A percentile compares a stretch with the other conserved stretches of the same genome.
phyloP scores from a whole-genome alignment of 148 eudicot species.

The Vaccinium macrocarpon region DNA sequence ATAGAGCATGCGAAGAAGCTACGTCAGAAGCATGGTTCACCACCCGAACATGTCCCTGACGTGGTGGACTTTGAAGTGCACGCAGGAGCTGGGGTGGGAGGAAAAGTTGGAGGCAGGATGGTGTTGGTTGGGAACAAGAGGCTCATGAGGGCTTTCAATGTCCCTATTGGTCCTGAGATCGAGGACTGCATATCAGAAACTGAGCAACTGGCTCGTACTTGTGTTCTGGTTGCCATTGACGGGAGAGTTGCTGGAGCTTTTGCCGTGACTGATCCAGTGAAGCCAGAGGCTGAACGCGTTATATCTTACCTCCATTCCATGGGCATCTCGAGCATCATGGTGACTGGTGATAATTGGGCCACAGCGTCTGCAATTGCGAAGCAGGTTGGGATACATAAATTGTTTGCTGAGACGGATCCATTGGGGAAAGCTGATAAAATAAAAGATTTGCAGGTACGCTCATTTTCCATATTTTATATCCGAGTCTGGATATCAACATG shows the following conservation, averaged over 20 bases:
- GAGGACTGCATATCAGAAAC: constrained; percentile 56
- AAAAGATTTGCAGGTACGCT: constrained; percentile 82
- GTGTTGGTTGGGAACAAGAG: constrained; percentile 87
- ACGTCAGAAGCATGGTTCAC: constrained; percentile 39
- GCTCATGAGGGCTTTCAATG: constrained; percentile 57
- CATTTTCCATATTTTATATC: not conserved
- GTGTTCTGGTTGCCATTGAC: constrained; percentile 80
- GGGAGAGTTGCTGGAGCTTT: constrained; percentile 79
- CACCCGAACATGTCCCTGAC: constrained; percentile 48
- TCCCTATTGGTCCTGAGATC: constrained; percentile 56
- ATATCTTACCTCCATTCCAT: constrained; percentile 67
- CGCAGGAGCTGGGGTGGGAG: constrained; percentile 90
- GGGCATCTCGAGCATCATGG: constrained; percentile 84
- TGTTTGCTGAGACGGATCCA: constrained; percentile 93
- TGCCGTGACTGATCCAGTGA: constrained; percentile 94
- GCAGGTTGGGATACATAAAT: constrained; percentile 73
- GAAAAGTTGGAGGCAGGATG: constrained; percentile 60
- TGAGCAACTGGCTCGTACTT: constrained; percentile 78
- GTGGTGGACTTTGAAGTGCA: constrained; percentile 86
- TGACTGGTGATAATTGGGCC: constrained; percentile 97
- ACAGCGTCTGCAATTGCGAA: constrained; percentile 84
- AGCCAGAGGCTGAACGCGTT: constrained; percentile 84
- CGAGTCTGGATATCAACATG: not conserved
- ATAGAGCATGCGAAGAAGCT: constrained; percentile 77
- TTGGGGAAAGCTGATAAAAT: constrained; percentile 86